phyloP scores from a whole-genome alignment of 2,329 filamentous ascomycete genomes.

The Aureobasidium sp. region DNA sequence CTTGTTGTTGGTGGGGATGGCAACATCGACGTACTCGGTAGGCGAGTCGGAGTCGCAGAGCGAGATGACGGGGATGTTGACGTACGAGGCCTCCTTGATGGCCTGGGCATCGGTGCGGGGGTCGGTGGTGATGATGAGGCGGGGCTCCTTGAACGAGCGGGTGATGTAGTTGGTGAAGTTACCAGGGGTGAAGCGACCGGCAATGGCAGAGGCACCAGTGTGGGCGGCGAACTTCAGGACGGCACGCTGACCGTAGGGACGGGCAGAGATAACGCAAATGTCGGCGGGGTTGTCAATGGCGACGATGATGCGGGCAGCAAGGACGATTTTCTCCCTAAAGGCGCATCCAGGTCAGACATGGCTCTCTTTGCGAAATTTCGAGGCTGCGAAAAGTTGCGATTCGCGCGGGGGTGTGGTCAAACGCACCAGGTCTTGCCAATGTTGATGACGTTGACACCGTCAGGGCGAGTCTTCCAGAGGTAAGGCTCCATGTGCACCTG shows the following conservation, averaged over 20 bases:
- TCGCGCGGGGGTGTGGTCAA: neutral
- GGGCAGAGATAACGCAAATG: constrained; percentile 98
- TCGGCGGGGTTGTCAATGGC: constrained; percentile 99
- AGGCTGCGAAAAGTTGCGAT: neutral
- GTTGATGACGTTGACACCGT: constrained; percentile 98
- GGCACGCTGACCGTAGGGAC: constrained; percentile 98
- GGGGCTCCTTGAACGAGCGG: constrained; percentile 99
- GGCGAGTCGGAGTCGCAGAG: constrained; percentile 99
- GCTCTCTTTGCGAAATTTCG: constrained; percentile 2
- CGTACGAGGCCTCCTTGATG: constrained; percentile 99
- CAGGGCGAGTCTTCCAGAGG: constrained; percentile 98
- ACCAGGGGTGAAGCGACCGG: constrained; percentile 99
- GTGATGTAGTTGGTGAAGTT: constrained; percentile 99
- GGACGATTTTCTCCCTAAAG: constrained; percentile 97
- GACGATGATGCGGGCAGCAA: constrained; percentile 96
- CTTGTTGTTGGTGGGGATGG: constrained; percentile 99
- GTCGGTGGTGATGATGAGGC: constrained; percentile 98
- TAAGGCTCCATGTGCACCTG: constrained; percentile 99
- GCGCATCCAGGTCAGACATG: neutral
- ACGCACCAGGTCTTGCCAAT: constrained; percentile 99
- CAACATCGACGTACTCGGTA: constrained; percentile 98
- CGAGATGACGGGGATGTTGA: constrained; percentile 99
- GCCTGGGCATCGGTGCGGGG: constrained; percentile 99
- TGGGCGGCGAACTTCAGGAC: constrained; percentile 99
- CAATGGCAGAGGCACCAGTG: constrained; percentile 96